phyloP scores from a whole-genome alignment of 164 flowering plant species.

The Aristolochia fimbriata region DNA sequence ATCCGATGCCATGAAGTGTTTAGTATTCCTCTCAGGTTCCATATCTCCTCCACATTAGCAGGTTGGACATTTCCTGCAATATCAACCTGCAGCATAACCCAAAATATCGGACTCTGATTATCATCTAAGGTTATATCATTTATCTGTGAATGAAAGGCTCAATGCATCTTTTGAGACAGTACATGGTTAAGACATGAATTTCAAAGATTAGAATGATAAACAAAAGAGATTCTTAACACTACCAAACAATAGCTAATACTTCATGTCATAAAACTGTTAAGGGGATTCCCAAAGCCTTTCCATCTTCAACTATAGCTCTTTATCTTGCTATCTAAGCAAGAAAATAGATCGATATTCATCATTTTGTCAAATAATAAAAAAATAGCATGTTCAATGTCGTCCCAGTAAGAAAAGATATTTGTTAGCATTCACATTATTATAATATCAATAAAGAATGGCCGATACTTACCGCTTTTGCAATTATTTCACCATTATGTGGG shows the following conservation, averaged over 20 bases:
- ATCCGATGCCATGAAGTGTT: conserved; percentile 97
- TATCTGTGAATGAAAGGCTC: no score
- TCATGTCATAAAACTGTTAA: no score
- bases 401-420: no score
- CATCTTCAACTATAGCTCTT: no score
- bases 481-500: conserved; percentile 41
- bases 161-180: no score
- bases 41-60: conserved; percentile 56
- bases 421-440: not conserved
- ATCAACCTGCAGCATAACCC: conserved; percentile 47
- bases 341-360: not conserved
- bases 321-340: no score
- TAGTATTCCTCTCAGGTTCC: conserved; percentile 89
- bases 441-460: not conserved
- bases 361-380: not conserved
- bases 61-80: conserved; percentile 87
- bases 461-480: conserved; percentile 79
- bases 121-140: not conserved
- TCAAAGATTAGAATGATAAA: no score
- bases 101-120: not conserved
- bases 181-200: no score
- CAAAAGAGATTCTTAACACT: no score
- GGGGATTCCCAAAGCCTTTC: no score
- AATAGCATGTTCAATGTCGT: no score
- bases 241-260: no score